Evolutionary conservation across 345 rosid species (phyloP), one percentile per base, ranked within the genome.

Genomic region (Excoecaria cochinchinensis): DNA sequence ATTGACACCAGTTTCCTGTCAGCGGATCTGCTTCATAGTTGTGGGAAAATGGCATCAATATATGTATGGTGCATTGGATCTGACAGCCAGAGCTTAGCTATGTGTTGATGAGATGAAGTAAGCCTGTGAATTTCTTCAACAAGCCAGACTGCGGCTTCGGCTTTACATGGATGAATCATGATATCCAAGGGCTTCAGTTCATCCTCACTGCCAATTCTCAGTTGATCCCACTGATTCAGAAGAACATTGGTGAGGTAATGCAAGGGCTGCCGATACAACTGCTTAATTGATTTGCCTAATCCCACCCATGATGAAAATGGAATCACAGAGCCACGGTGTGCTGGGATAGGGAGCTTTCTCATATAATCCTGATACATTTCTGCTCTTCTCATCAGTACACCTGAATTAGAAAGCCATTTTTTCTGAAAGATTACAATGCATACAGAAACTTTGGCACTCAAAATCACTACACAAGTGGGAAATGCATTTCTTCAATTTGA

Each of bases 71-170:
- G 79, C 85, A 79, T 86, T 1, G 90, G 88, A 80, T 95, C 90
- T 3, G 86, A 80, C 14, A 57, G 71, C 98, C 97, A 93, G 52
- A 89, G 88, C 73, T 81, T 85, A 56, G 92, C 91, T 51, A 95
- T 38, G 51, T 87, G 85, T 82, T 81, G 80, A 84, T 85, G 84
- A 39, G 97, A 90, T 0, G 94, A 63, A 38, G 95, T 87, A 19
- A 31, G 51, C 25, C 98, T 90, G 85, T 95, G 97, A 13, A 82
- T 63, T 79, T 93, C 97, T 71, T 93, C 99, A 48, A 90, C 55
- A 6, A 95, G 90, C 99, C 98, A 95, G 74, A 93, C 74, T 44
- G 89, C 82, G 39, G 94, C 90, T 88, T 93, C 98, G 8, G 98
- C 98, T 83, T 95, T 93, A 21, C 60, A 38, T 2, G 99, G 98